Base-by-base conservation (phyloP, 495 filamentous ascomycete species). In the Hypoxylon cercidicola region DNA sequence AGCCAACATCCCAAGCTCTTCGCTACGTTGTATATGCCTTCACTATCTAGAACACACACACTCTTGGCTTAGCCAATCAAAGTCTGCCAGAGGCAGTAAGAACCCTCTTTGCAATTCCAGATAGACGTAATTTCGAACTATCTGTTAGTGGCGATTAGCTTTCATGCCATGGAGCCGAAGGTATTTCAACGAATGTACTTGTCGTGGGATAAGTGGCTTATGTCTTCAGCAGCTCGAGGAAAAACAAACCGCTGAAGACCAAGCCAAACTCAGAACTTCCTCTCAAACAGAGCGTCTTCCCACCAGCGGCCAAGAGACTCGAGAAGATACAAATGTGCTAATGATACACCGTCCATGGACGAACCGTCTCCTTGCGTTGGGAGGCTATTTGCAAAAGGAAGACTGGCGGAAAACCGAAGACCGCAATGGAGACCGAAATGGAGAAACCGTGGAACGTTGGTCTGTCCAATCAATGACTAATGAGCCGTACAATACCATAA, bases 401-500 rank as follows among this genome's bases (percentile, higher is more conserved):
- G 20, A 51, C 15, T 35, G 44, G 44, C 20, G 44, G 49, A 39
- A 55, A 20, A 37, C 21, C 4, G 11, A 46, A 20, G 3, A 11
- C 11, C 5, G 16, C 18, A 15, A 32, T 0, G 25, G 30, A 12
- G 18, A 47, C 15, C 5, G 16, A n/a, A 15, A 32, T 0, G 25
- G 30, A 12, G 18, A 47, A 12, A 10, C 16, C 15, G 8, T 68
- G 32, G 55, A 53, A 28, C 60, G 55, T 37, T 68, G 59, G 59
- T 49, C 20, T 4, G n/a, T 3, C 18, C 55, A 68, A 41, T 16
- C 65, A 32, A 63, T 63, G 37, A 21, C 16, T 21, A 60, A 68
- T 40, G 54, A 15, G 12, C 65, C 65, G 11, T 68, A 60, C 11
- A 54, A 68, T 13, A 68, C 59, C 4, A 18, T 68, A 0, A 13